phyloP scores from a whole-genome alignment of 495 filamentous ascomycete genomes.

The Pyrenula massariospora region DNA sequence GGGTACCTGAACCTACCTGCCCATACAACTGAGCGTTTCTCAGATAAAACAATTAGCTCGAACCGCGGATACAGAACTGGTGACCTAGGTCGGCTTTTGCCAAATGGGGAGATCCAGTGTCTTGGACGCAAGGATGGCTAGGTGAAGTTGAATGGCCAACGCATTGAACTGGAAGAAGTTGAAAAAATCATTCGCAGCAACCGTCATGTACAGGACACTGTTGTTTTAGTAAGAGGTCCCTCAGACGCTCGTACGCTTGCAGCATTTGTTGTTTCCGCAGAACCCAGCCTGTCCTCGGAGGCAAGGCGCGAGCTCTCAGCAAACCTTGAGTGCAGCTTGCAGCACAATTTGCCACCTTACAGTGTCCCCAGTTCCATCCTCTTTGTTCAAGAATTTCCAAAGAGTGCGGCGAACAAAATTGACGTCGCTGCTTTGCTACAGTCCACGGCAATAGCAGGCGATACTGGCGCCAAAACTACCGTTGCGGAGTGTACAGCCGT shows the following conservation, averaged over 20 bases:
- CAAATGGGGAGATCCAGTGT: conserved; percentile 32
- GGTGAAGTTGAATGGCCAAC: conserved; percentile 31
- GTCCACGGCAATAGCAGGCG: no score
- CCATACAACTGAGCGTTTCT: conserved; percentile 37
- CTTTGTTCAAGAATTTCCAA: neutral
- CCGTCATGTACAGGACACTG: neutral
- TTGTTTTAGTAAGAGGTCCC: neutral
- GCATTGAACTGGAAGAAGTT: conserved; percentile 35
- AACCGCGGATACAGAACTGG: conserved; percentile 32
- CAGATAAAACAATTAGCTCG: conserved; percentile 16
- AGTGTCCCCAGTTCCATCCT: neutral
- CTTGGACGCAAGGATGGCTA: conserved; percentile 33
- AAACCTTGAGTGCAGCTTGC: neutral
- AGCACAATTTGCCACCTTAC: neutral
- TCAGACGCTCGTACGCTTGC: neutral
- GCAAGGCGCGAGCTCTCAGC: neutral
- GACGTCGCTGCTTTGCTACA: neutral
- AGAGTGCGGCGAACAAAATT: neutral
- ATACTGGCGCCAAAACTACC: neutral
- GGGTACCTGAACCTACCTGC: conserved; percentile 39
- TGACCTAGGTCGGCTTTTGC: conserved; percentile 40
- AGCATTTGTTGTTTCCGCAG: neutral
- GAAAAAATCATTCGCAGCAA: conserved; percentile 22
- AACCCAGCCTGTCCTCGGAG: neutral
- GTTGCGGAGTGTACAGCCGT: neutral